Evolutionary conservation across 2,329 filamentous ascomycete genomes (phyloP), one percentile per base, ranked within the genome.

Genomic region (Aspergillus carbonarius): DNA sequence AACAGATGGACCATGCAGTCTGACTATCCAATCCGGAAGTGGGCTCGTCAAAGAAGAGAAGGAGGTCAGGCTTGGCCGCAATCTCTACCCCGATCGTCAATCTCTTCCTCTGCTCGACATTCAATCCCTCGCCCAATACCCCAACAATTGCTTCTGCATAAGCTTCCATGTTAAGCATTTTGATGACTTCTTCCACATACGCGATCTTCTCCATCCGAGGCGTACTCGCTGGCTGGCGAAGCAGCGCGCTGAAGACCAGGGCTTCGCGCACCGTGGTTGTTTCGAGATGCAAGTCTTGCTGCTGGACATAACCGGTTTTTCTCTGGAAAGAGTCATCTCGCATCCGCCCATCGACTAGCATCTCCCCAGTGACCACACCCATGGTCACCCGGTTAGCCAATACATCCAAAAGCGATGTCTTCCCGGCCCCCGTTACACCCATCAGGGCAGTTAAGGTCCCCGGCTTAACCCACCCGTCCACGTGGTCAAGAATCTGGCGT

Each of bases 11-110:
- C 90, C 91, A 96, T 0, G 92, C 92, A 0, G 92, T 96, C 74
- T 96, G 92, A 66, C 87, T 91, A 74, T 96, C 93, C 5, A 96
- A 85, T 78, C 93, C 93, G 27, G 92, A 96, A 1, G 92, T 96
- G 6, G 93, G 93, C 74, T 97, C 93, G 68, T 97, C 93, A 40
- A 96, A 86, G 78, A 96, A 96, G 46, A 96, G 85, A 54, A 96
- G 81, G 53, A 96, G 82, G 39, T 90, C 87, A 5, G 93, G 93
- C 78, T 95, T 96, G 5, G 93, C 93, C 30, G 91, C 93, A 25
- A 97, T 83, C 72, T 97, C 93, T 13, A 97, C 92, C 73, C 92
- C 93, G 63, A 97, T 96, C 0, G 92, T 96, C 5, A 96, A 81
- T 62, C 91, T 88, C 69, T 87, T 87, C 20, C 85, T 79, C 69